phyloP scores from a whole-genome alignment of 75 land plant genomes.

The Selaginella tamariscina region DNA sequence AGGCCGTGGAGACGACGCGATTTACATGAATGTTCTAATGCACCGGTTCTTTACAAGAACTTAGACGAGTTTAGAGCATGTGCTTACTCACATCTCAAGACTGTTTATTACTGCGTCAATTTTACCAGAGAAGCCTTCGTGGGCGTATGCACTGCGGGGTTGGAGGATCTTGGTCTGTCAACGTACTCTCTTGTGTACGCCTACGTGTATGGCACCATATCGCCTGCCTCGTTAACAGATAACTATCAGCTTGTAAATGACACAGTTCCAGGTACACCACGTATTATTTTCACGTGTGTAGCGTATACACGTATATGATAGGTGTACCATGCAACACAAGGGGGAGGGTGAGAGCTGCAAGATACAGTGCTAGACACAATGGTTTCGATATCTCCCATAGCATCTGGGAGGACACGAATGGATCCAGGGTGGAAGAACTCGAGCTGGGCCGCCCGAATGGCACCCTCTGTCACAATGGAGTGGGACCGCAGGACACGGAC shows the following conservation, averaged over 20 bases:
- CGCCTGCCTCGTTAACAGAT: not conserved
- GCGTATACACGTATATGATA: no score
- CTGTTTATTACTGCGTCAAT: not conserved
- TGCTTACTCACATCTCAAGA: not conserved
- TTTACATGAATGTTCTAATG: not conserved
- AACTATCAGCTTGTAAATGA: not conserved
- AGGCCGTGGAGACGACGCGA: not conserved
- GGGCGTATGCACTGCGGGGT: not conserved
- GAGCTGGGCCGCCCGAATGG: not conserved
- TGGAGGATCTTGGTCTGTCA: not conserved
- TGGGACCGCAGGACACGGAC: not conserved
- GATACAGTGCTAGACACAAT: not conserved
- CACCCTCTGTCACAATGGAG: not conserved
- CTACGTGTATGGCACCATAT: not conserved
- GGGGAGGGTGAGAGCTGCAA: not conserved
- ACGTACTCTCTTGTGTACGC: not conserved
- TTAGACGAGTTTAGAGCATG: not conserved
- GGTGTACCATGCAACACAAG: not conserved
- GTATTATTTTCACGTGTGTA: no score
- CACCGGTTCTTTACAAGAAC: not conserved
- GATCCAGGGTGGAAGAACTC: not conserved
- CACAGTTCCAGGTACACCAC: not conserved
- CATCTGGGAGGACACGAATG: not conserved
- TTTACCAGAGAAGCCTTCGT: not conserved
- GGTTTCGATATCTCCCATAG: not conserved